Evolutionary conservation across 805 yeast genomes (phyloP).

Genomic region (Blastobotrys robertii): DNA sequence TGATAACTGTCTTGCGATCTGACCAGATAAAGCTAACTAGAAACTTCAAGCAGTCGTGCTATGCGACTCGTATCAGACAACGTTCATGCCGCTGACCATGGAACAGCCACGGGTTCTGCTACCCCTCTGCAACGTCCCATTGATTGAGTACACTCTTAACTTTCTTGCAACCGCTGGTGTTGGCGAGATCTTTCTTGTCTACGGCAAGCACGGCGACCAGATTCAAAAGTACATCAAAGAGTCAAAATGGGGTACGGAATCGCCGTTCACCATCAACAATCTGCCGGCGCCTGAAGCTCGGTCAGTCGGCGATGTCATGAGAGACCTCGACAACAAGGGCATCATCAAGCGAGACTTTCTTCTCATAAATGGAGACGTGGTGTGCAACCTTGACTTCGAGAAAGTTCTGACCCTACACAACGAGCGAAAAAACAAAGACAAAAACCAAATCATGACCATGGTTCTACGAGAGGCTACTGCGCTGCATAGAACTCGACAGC

Average conservation of each 20-base stretch:
- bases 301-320: conserved; percentile 95
- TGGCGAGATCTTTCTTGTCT: conserved; percentile 79
- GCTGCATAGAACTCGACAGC: conserved; percentile 73
- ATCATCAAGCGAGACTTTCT: conserved; percentile 83
- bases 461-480: conserved; percentile 80
- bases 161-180: conserved; percentile 87
- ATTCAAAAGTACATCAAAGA: conserved; percentile 68
- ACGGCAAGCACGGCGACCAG: conserved; percentile 85
- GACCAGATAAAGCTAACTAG: background rate
- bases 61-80: conserved; percentile 85
- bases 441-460: conserved; percentile 91
- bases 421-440: conserved; percentile 59
- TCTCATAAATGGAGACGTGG: conserved; percentile 87
- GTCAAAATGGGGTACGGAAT: conserved; percentile 37
- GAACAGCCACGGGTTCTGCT: conserved; percentile 81
- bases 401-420: conserved; percentile 67
- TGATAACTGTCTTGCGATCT: background rate
- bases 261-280: conserved; percentile 75
- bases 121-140: conserved; percentile 88
- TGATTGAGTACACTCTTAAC: conserved; percentile 90
- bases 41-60: conserved; percentile 80
- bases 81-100: conserved; percentile 87
- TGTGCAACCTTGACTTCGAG: conserved; percentile 78
- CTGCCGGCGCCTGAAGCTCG: conserved; percentile 77
- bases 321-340: conserved; percentile 88